Base-by-base conservation (phyloP, 2,329 filamentous ascomycete genomes). In the Cladosporium austrohemisphaericum region DNA sequence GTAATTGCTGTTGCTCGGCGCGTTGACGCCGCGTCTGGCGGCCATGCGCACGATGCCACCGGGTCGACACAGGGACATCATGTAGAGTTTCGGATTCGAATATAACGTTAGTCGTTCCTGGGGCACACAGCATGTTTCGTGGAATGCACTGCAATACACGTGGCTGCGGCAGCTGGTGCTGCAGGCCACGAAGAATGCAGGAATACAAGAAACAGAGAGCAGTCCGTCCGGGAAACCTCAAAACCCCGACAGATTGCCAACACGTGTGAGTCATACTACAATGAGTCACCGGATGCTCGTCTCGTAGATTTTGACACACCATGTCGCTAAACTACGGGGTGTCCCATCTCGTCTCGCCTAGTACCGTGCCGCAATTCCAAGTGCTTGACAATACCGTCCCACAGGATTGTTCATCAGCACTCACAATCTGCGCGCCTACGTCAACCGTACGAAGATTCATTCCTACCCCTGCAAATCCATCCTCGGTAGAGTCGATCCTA, bases 21-120 rank as follows among this genome's bases (percentile, higher is more conserved):
- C 35, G 35, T 37, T 37, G 35, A 13, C 35, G 35, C 18, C 35
- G 35, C 35, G 35, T 35, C n/a, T 35, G 31, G 31, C 31, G 31
- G 2, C 35, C 35, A 5, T 37, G 35, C 18, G 33, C 35, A n/a
- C 35, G 35, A 23, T 23, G 16, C 18, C 18, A 37, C 5, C 18
- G 35, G 18, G 35, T 37, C 3, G 35, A 13, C 35, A 37, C 5
- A 23, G 35, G 35, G 18, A 37, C n/a, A n/a, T n/a, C n/a, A n/a
- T n/a, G n/a, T n/a, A n/a, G n/a, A n/a, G n/a, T n/a, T n/a, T n/a
- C n/a, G n/a, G n/a, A n/a, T n/a, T n/a, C n/a, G n/a, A n/a, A n/a
- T n/a, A n/a, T n/a, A n/a, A n/a, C n/a, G n/a, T n/a, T n/a, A n/a
- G n/a, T n/a, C n/a, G n/a, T n/a, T n/a, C n/a, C n/a, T n/a, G n/a